Evolutionary conservation across 805 yeast genomes (phyloP), one percentile per base, ranked within the genome.

Genomic region (Ogataea degrootiae): DNA sequence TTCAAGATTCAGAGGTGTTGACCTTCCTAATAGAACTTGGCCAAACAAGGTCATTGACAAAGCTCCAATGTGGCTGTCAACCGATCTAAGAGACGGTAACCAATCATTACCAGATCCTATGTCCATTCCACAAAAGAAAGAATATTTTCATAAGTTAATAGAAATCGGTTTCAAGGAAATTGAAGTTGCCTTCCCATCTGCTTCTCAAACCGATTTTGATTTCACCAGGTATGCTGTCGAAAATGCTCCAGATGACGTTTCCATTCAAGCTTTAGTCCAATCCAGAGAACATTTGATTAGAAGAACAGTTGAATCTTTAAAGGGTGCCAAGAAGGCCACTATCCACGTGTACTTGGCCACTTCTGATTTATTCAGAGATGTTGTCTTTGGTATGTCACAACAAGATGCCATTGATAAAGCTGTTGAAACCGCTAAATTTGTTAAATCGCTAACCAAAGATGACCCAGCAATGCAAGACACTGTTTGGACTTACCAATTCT

Each of bases 21-120:
- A 74, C 17, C 69, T 85, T 46, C 77, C 80, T 26, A 76, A 83
- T 62, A 74, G 92, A 65, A 74, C 77, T 39, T 85, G 92, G 92
- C 92, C 92, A 19, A 68, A 75, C 56, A 80, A 80, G 41, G 66
- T 74, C 41, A 80, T 85, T 57, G 75, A 77, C 42, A 82, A 81
- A 63, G 85, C 90, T 5, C 92, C 92, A 52, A 74, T 90, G 62
- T 85, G 92, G 92, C 72, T 85, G 46, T 79, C 88, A 8, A 85
- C 92, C 1, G 92, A 85, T 66, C 72, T 85, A 53, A 77, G 92
- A 71, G 92, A 85, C 61, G 92, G 92, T 53, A 85, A 85, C 68
- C 92, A 85, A 64, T 80, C 90, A 17, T 72, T 85, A 48, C 92
- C 92, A 26, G 92, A 85, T 68, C 92, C 92, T 29, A 85, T 85